A percentile compares a stretch with the other conserved stretches of the same genome.
Evolutionary conservation across 176 grass and related monocot species (phyloP).

Genomic region (Thalia dealbata): DNA sequence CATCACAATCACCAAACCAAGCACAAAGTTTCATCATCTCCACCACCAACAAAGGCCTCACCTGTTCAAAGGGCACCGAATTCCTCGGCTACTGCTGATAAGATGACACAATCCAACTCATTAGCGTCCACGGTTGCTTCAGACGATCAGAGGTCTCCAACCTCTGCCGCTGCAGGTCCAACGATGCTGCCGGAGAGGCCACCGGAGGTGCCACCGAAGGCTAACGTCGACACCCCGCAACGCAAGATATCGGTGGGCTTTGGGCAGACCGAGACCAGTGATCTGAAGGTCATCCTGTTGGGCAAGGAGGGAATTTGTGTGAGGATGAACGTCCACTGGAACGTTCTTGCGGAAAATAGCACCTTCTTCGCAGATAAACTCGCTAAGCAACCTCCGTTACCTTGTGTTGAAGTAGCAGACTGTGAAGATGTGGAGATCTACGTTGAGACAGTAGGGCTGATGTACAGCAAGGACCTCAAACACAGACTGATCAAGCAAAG

Average conservation of each 20-base stretch:
- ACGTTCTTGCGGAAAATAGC: conserved; percentile 56
- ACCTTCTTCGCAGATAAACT: conserved; percentile 44
- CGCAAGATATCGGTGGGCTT: conserved; percentile 69
- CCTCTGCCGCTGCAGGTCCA: conserved; percentile 1
- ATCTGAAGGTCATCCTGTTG: conserved; percentile 62
- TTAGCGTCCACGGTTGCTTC: not conserved
- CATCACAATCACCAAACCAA: conserved; percentile 37
- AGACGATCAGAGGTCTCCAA: conserved; percentile 9
- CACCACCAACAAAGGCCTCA: not conserved
- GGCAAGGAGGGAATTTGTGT: conserved; percentile 72
- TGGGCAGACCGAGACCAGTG: conserved; percentile 56
- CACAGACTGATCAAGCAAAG: conserved; percentile 70
- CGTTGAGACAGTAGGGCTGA: conserved; percentile 80
- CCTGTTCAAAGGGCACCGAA: not conserved
- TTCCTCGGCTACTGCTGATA: not conserved
- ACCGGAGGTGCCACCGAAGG: not conserved
- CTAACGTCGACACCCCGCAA: conserved; percentile 22
- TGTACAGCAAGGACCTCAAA: conserved; percentile 74
- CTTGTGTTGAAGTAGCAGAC: conserved; percentile 49
- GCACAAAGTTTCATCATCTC: conserved; percentile 3
- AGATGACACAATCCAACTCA: not conserved
- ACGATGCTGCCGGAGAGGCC: not conserved
- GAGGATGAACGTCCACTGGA: conserved; percentile 58
- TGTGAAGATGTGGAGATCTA: conserved; percentile 92
- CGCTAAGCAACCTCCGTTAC: conserved; percentile 36